phyloP scores from a whole-genome alignment of 2,329 filamentous ascomycete species.

The Beauveria australis region DNA sequence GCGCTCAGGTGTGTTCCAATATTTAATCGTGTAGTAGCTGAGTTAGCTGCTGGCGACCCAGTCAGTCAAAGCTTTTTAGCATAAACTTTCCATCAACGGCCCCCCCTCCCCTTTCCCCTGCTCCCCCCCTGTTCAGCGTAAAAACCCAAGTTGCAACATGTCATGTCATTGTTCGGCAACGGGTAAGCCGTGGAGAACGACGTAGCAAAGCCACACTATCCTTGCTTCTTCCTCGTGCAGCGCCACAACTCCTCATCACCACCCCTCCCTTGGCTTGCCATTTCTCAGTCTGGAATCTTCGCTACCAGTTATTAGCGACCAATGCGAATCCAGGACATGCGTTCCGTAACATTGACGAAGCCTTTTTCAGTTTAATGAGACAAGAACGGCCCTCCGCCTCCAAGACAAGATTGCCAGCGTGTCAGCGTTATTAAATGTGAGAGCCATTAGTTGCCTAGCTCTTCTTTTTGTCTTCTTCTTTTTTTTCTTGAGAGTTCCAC shows the following conservation, averaged over 20 bases:
- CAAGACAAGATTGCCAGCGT: no score
- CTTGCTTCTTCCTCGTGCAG: background rate
- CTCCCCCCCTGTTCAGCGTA: background rate
- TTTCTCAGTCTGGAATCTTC: no score
- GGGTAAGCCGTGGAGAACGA: no score
- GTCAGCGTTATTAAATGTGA: no score
- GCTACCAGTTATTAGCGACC: no score
- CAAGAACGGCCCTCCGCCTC: no score
- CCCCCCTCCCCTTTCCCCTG: background rate
- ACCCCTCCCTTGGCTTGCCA: background rate
- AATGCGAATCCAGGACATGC: no score
- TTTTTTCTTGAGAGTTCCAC: no score
- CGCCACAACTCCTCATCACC: background rate
- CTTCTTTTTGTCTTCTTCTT: no score
- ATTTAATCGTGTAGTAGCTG: background rate
- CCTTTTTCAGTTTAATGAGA: no score
- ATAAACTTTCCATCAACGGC: background rate
- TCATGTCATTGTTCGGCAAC: background rate
- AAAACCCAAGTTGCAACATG: background rate
- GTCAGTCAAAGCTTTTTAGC: background rate
- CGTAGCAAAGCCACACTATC: background rate
- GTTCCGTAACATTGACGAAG: no score
- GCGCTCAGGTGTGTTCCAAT: background rate
- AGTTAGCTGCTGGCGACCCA: background rate
- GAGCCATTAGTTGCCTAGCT: no score